Evolutionary conservation across 139 green algal genomes (phyloP), one percentile per base, ranked within the genome.

Genomic region (Microglena sp.): DNA sequence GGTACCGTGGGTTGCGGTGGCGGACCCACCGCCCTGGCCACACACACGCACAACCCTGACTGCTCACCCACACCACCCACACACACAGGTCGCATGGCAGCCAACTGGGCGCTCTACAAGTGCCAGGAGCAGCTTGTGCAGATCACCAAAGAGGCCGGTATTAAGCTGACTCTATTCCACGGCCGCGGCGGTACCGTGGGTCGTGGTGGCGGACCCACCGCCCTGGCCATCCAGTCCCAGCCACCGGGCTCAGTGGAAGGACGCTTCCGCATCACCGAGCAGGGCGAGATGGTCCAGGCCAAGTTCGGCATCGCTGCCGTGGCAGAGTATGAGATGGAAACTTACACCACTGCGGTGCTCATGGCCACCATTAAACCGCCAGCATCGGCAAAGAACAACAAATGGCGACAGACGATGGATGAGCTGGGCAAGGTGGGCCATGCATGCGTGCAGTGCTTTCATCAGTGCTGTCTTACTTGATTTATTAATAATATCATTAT

Each of bases 101-200:
- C 90, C 6, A 82, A 79, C n/a, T 96, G 89, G 89, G 90, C 81
- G 24, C 76, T 96, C 22, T 95, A 89, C 64, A 77, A 63, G 33
- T 58, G 32, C 33, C 62, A 75, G 61, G 69, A 75, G 62, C 15
- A 65, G 27, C 55, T 75, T 26, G 62, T 71, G 35, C 45, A 70
- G 15, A 70, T 91, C 7, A 77, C 53, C 62, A 83, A 82, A 45
- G 70, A 81, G 58, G 67, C 70, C 33, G 77, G 72, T 31, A 69
- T 96, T n/a, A 76, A 76, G 55, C 75, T 97, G 31, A 97, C 87
- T 27, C 82, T 99, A n/a, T 98, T 99, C 76, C 92, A 98, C 71
- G 90, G 93, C 46, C 68, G 93, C 8, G 93, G 93, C 18, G 93
- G 93, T 45, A 96, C 88, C 2, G 88, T 99, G 43, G 93, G 93